Evolutionary conservation across 768 basidiomycete genomes (phyloP), one percentile per base, ranked within the genome.

Genomic region (Tylopilus sp.): DNA sequence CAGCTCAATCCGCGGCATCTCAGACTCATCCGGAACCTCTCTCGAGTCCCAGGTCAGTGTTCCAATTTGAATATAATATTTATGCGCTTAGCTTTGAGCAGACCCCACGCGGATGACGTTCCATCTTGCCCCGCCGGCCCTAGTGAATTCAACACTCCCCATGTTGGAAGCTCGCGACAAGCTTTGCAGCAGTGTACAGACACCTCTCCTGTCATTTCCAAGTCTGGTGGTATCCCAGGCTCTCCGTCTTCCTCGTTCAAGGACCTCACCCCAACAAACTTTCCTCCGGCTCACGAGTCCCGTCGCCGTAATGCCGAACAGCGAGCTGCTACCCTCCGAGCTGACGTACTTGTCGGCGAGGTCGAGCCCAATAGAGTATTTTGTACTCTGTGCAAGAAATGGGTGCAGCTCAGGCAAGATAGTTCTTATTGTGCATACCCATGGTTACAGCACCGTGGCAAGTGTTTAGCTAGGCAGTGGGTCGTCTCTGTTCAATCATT

Each of bases 381-480:
- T 57, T 91, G 88, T 62, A 73, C 75, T 3, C 67, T 90, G 1
- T 91, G 89, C 63, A 74, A 79, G 60, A 89, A 90, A 67, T 91
- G 88, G 88, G 86, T 91, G 1, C 88, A 90, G 66, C 74, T 91
- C 18, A 68, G 88, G 38, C 87, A 88, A 64, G 88, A 91, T 58
- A 82, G 80, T 53, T 80, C 81, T 10, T 91, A 85, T 64, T 91
- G 88, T 57, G 85, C 88, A 47, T 88, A 89, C 63, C 88, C 88
- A 35, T 91, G 88, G 88, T 64, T 82, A 51, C 85, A 87, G 69
- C 88, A 91, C 66, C 79, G 85, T 18, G 79, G 75, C 22, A 91
- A 88, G 67, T 90, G 88, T 71, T 64, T 87, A 40, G 78, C 80
- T n/a, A 69, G 86, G 61, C 76, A 81, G 87, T 89, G 65, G 63